These are phyloP conservation scores for Daldinia sp. DNA, from an alignment of 2,329 filamentous ascomycete species.

Conservation along the genomic window DNA sequence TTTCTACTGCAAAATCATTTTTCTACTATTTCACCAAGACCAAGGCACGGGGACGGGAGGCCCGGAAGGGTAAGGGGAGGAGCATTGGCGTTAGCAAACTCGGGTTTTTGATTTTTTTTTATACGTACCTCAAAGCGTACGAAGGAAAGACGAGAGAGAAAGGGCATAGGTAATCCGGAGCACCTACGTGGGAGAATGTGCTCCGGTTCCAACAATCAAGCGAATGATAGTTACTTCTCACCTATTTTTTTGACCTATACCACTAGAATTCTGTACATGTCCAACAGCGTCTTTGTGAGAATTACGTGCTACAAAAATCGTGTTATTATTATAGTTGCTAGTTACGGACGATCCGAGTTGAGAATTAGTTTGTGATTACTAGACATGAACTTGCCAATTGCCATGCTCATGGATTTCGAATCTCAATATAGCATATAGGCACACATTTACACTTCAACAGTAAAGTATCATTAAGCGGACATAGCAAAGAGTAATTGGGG, in stretches of 20 bases:
- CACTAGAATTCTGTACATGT: not conserved
- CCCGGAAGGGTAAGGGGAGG: constrained; percentile 12
- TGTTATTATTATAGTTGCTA: not conserved
- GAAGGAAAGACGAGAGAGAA: not conserved
- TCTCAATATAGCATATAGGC: not conserved
- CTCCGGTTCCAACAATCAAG: too few relatives aligned
- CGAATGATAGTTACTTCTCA: constrained; percentile 12
- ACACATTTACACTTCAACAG: not conserved
- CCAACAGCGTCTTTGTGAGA: not conserved
- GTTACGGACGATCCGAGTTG: not conserved
- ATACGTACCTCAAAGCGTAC: not conserved
- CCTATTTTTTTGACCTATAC: constrained; percentile 1
- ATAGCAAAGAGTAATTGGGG: not conserved
- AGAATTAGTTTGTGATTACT: not conserved
- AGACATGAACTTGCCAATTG: not conserved
- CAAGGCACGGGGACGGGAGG: constrained; percentile 6
- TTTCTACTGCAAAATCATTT: not conserved
- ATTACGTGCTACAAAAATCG: not conserved
- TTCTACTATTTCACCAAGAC: too few relatives aligned
- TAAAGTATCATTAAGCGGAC: too few relatives aligned
- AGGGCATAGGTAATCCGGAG: not conserved
- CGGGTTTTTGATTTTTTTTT: not conserved
- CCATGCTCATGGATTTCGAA: not conserved
- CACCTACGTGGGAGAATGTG: not conserved
- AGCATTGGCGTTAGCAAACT: constrained; percentile 33